These are phyloP conservation scores for Fusarium drepaniforme DNA, from an alignment of 2,329 filamentous ascomycete species.

Conservation along the genomic window DNA sequence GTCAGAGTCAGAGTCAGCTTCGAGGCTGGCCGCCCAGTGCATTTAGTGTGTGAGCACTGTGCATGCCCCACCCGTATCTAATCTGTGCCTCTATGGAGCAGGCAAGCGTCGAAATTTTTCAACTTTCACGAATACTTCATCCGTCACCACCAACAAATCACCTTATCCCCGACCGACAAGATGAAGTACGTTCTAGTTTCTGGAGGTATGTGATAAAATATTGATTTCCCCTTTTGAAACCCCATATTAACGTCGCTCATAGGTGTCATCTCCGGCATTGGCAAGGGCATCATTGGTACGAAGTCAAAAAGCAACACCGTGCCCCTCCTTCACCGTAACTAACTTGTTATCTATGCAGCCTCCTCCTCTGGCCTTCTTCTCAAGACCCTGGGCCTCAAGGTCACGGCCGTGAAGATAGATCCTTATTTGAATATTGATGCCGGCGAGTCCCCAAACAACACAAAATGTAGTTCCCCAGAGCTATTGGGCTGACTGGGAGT, in stretches of 20 bases:
- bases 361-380: conserved; percentile 74
- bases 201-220: neutral
- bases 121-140: neutral
- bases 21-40: neutral
- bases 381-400: conserved; percentile 84
- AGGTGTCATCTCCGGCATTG: conserved; percentile 5
- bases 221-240: neutral
- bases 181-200: conserved; percentile 5
- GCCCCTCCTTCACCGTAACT: conserved; percentile 12
- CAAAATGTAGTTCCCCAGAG: neutral
- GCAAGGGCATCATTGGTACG: conserved; percentile 4
- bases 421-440: conserved; percentile 60
- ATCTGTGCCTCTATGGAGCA: neutral
- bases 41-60: neutral
- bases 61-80: neutral
- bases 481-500: neutral
- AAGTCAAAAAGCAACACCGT: neutral
- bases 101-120: conserved; percentile 2
- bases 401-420: conserved; percentile 66
- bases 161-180: neutral
- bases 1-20: neutral
- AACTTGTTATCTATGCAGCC: conserved; percentile 28
- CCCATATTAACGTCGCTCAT: neutral
- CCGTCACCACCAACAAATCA: conserved; percentile 1
- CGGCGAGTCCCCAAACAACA: conserved; percentile 17